Evolutionary conservation across 345 rosid species (phyloP).

Genomic region (Eutrema japonicum): DNA sequence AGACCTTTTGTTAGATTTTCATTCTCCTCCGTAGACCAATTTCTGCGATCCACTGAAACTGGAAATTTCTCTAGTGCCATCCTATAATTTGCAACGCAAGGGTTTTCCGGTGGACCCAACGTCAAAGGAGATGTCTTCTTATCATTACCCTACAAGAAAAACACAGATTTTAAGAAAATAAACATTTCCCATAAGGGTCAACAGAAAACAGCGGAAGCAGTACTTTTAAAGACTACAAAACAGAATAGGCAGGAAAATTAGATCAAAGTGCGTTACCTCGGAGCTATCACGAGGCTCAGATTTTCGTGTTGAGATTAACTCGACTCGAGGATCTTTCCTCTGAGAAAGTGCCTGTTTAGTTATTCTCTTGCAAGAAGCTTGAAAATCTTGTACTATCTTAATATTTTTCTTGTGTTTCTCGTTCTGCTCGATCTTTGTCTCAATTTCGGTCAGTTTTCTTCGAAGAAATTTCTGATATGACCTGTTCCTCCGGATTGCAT

Average conservation of each 20-base stretch:
- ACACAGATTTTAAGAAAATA: constrained; percentile 14
- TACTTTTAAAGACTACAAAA: constrained; percentile 2
- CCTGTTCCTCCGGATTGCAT: constrained; percentile 83
- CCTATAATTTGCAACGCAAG: constrained; percentile 65
- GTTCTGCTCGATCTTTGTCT: constrained; percentile 83
- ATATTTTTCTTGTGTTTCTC: constrained; percentile 73
- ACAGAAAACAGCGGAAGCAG: constrained; percentile 14
- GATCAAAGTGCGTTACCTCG: constrained; percentile 52
- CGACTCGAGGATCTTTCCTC: constrained; percentile 76
- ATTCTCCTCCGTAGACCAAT: constrained; percentile 72
- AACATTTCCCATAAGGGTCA: neutral
- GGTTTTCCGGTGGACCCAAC: constrained; percentile 76
- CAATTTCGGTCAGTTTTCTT: constrained; percentile 67
- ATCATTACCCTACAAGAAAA: constrained; percentile 59
- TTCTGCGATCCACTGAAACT: constrained; percentile 54
- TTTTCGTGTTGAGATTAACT: constrained; percentile 62
- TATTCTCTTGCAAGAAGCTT: constrained; percentile 65
- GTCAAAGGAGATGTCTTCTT: constrained; percentile 50
- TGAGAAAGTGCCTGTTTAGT: constrained; percentile 68
- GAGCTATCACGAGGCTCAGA: constrained; percentile 46
- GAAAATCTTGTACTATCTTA: constrained; percentile 70
- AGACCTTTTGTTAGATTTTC: constrained; percentile 77
- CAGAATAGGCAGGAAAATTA: constrained; percentile 7
- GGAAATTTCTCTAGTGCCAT: constrained; percentile 62
- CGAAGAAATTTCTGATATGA: constrained; percentile 73